Evolutionary conservation across 257 asterid genomes (phyloP).

Genomic region (Linderniella brevidens): DNA sequence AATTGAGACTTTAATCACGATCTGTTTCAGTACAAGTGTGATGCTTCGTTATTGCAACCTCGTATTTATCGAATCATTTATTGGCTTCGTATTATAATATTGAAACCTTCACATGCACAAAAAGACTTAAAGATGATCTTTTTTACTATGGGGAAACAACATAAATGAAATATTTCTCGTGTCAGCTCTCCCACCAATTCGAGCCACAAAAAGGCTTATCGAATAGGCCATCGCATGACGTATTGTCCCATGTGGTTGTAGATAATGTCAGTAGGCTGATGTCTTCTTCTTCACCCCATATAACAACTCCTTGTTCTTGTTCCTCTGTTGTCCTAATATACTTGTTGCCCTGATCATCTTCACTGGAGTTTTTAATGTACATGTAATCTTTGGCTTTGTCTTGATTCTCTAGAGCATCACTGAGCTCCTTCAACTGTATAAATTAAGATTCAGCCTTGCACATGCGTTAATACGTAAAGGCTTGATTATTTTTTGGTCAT

Average conservation of each 20-base stretch:
- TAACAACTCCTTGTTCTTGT: slow-evolving; percentile 7
- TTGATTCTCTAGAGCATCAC: slow-evolving; percentile 13
- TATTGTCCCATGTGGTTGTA: too few relatives aligned
- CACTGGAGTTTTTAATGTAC: background rate
- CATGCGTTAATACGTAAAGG: too few relatives aligned
- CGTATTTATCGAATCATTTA: too few relatives aligned
- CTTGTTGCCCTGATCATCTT: slow-evolving; percentile 6
- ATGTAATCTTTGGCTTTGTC: slow-evolving; percentile 4
- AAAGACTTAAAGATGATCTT: too few relatives aligned
- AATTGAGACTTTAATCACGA: too few relatives aligned
- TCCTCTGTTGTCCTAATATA: slow-evolving; percentile 11
- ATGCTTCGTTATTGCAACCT: too few relatives aligned
- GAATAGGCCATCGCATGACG: slow-evolving; percentile 14
- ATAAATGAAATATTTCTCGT: background rate
- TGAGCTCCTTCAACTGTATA: slow-evolving; percentile 25
- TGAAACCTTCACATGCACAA: too few relatives aligned
- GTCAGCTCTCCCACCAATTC: slow-evolving; percentile 31
- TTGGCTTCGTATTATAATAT: too few relatives aligned
- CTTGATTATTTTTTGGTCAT: too few relatives aligned
- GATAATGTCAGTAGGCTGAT: too few relatives aligned
- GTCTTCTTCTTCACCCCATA: slow-evolving; percentile 17
- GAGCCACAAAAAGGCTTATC: slow-evolving; percentile 15
- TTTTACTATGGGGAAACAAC: too few relatives aligned
- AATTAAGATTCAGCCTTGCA: background rate
- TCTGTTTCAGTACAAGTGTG: too few relatives aligned